These are phyloP conservation scores for Botrytis porri DNA, from an alignment of 2,329 filamentous ascomycete genomes.

Conservation along the genomic window DNA sequence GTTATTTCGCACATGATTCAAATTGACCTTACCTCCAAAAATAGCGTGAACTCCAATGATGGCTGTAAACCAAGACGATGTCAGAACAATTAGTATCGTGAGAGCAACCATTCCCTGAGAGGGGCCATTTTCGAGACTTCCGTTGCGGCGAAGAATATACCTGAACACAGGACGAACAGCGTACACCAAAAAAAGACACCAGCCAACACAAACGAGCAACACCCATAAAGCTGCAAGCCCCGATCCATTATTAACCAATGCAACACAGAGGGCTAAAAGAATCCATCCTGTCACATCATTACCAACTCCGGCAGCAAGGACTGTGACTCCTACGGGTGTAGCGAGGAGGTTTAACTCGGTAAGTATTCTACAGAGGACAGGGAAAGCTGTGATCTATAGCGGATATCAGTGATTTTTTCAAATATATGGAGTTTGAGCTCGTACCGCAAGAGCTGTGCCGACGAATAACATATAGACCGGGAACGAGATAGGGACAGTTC, in stretches of 20 bases:
- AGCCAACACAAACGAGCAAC: conserved; percentile 71
- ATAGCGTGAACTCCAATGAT: conserved; percentile 93
- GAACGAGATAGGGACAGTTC: conserved; percentile 57
- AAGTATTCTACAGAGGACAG: conserved; percentile 89
- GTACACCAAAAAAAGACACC: conserved; percentile 71
- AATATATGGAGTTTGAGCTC: background rate
- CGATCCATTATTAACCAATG: conserved; percentile 81
- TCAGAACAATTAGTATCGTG: conserved; percentile 74
- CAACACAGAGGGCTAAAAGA: conserved; percentile 86
- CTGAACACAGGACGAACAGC: conserved; percentile 71
- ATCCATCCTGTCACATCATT: conserved; percentile 94
- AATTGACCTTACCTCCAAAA: conserved; percentile 57
- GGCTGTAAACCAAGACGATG: conserved; percentile 81
- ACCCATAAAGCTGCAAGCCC: conserved; percentile 85
- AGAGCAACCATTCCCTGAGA: conserved; percentile 80
- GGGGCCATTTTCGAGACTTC: conserved; percentile 82
- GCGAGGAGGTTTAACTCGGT: conserved; percentile 83
- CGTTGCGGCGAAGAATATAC: conserved; percentile 69
- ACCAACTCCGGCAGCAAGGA: conserved; percentile 84
- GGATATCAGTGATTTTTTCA: background rate
- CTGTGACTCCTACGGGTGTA: conserved; percentile 82
- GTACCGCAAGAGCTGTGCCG: conserved; percentile 75
- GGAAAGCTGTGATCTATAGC: conserved; percentile 73
- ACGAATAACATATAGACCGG: conserved; percentile 73
- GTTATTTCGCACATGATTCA: background rate